phyloP scores from a whole-genome alignment of 1,139 yeast genomes.

The Blastobotrys petasosporus region DNA sequence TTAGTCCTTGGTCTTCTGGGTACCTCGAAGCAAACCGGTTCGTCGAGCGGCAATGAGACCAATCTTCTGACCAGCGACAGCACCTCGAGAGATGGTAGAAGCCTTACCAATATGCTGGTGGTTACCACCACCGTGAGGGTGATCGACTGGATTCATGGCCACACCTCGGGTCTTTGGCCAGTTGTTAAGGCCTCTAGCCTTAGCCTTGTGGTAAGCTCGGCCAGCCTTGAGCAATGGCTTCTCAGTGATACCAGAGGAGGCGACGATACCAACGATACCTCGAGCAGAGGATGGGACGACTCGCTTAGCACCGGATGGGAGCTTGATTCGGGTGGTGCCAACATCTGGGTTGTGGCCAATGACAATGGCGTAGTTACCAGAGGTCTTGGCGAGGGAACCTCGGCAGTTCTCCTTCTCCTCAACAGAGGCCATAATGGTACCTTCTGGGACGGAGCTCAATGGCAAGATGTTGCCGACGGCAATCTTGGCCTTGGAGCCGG shows the following conservation, averaged over 20 bases:
- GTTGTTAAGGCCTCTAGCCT: constrained; percentile 90
- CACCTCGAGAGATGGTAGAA: constrained; percentile 99
- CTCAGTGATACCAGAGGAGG: constrained; percentile 99
- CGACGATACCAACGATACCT: constrained; percentile 99
- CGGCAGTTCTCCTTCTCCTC: constrained; percentile 99
- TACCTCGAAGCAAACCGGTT: constrained; percentile 99
- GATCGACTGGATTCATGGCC: constrained; percentile 99
- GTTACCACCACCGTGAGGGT: constrained; percentile 99
- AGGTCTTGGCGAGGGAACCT: constrained; percentile 99
- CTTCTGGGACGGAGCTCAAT: constrained; percentile 96
- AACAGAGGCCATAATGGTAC: constrained; percentile 97
- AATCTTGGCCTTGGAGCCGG: constrained; percentile 98
- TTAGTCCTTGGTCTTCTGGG: constrained; percentile 92
- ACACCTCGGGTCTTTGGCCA: constrained; percentile 99
- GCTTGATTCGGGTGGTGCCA: constrained; percentile 97
- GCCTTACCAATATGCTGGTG: constrained; percentile 99
- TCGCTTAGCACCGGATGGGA: constrained; percentile 99
- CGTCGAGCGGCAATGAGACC: constrained; percentile 99
- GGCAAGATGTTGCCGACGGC: constrained; percentile 98
- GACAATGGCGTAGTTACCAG: constrained; percentile 98
- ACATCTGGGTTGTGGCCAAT: constrained; percentile 99
- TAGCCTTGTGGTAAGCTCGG: constrained; percentile 99
- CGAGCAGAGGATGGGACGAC: constrained; percentile 90
- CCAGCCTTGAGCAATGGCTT: constrained; percentile 99
- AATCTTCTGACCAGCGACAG: constrained; percentile 99